phyloP scores from a whole-genome alignment of 108 stramenopile species.

The Pseudonitzschia multiseries region DNA sequence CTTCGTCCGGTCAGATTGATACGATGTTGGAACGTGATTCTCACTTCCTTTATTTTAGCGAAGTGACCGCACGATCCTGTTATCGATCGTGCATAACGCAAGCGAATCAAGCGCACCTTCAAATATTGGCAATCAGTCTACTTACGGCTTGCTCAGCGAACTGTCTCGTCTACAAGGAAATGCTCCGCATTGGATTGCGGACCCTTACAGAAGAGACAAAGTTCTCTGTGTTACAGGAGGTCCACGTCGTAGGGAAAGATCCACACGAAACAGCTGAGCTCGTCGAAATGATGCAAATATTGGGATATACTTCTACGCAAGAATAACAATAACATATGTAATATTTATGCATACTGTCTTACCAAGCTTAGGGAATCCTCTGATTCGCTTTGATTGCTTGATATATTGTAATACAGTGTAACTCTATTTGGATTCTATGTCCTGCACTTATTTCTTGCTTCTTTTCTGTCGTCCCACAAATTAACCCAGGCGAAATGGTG shows the following conservation, averaged over 20 bases:
- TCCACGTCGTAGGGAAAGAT: slow-evolving; percentile 19
- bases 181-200: slow-evolving; percentile 23
- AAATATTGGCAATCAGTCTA: slow-evolving; percentile 7
- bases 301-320: slow-evolving; percentile 12
- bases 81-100: slow-evolving; percentile 21
- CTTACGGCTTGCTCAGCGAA: not conserved
- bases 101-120: slow-evolving; percentile 12
- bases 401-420: too few species aligned
- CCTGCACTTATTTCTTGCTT: too few species aligned
- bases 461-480: too few species aligned
- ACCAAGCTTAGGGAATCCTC: too few species aligned
- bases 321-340: not conserved
- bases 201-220: slow-evolving; percentile 38
- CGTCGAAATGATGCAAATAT: slow-evolving; percentile 19
- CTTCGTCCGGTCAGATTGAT: not conserved
- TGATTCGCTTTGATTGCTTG: too few species aligned
- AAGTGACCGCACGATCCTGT: slow-evolving; percentile 15
- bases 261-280: slow-evolving; percentile 28
- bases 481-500: too few species aligned
- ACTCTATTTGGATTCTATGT: too few species aligned
- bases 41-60: slow-evolving; percentile 18
- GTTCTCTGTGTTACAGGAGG: slow-evolving; percentile 12
- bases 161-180: slow-evolving; percentile 26
- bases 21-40: slow-evolving; percentile 10
- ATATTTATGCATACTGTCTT: too few species aligned